Evolutionary conservation across 306 rosid genomes (phyloP), one percentile per base, ranked within the genome.

Genomic region (Pyrus bretschneideri): DNA sequence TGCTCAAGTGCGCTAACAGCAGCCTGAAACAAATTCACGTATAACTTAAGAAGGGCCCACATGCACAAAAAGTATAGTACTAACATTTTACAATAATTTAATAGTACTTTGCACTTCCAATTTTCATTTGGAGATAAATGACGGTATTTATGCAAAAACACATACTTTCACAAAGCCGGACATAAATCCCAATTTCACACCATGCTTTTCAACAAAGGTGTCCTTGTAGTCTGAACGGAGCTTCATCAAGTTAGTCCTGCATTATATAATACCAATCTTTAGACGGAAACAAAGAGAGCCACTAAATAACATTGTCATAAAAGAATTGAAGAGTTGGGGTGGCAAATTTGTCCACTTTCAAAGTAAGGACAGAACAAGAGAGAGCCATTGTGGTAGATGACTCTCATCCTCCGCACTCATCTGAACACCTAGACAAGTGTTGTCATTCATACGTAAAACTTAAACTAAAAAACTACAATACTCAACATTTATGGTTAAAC

Each of bases 211-310:
- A 71, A 83, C 83, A 81, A 87, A 89, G 72, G 80, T 85, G 61
- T 89, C 90, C 80, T 87, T 89, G 57, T 89, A 87, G 54, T 89
- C 94, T 17, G 90, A 73, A 23, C 86, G 86, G 40, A 87, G 87
- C 85, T 86, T 84, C 94, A 86, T 87, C 78, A 89, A 74, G 71
- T 84, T 87, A 79, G 91, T 87, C 94, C 90, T 89, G 84, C 81
- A 80, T 25, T 38, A 75, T 4, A 80, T n/a, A 30, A 72, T 2
- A 63, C 33, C 69, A 70, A 38, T 58, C 6, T 44, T 81, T 60
- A 72, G 63, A 66, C 4, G 42, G 23, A 42, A 17, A 27, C 19
- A 58, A 79, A 58, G 13, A n/a, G 45, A 76, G 11, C 1, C 6
- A 21, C 31, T 21, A 70, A n/a, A 76, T 14, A 42, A 67, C 35